These are phyloP conservation scores for Penicillium lividum DNA, from an alignment of 495 filamentous ascomycete species.

Conservation along the genomic window DNA sequence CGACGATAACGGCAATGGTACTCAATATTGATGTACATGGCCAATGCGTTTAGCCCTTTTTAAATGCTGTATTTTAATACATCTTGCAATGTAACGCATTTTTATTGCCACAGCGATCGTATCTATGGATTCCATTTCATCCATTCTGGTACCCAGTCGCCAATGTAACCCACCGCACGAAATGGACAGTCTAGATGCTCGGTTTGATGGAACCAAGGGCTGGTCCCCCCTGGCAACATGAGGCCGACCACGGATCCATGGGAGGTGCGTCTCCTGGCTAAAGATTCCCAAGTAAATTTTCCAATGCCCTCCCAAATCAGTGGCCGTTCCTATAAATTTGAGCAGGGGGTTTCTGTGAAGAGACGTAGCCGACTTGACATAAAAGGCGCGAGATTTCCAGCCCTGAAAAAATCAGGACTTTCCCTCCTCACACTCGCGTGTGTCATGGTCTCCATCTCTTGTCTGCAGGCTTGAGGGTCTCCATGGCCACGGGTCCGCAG, in stretches of 20 bases:
- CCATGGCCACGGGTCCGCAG: constrained; percentile 2
- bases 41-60: neutral
- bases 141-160: too few relatives aligned
- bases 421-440: neutral
- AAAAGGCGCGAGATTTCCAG: neutral
- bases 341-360: neutral
- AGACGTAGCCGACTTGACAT: neutral
- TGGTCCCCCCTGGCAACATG: too few relatives aligned
- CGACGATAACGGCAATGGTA: neutral
- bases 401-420: neutral
- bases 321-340: neutral
- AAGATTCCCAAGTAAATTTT: neutral
- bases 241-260: too few relatives aligned
- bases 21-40: neutral
- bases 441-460: constrained; percentile 4
- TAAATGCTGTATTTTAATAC: neutral
- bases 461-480: constrained; percentile 8
- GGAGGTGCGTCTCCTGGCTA: neutral
- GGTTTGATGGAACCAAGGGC: too few relatives aligned
- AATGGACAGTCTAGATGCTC: too few relatives aligned
- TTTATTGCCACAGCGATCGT: neutral
- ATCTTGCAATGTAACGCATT: neutral
- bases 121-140: too few relatives aligned
- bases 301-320: neutral
- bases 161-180: too few relatives aligned